A percentile compares a stretch with the other conserved stretches of the same genome.
Conservation (phyloP, 1,284 basidiomycete genomes). For the Ganoderma meredithae region DNA sequence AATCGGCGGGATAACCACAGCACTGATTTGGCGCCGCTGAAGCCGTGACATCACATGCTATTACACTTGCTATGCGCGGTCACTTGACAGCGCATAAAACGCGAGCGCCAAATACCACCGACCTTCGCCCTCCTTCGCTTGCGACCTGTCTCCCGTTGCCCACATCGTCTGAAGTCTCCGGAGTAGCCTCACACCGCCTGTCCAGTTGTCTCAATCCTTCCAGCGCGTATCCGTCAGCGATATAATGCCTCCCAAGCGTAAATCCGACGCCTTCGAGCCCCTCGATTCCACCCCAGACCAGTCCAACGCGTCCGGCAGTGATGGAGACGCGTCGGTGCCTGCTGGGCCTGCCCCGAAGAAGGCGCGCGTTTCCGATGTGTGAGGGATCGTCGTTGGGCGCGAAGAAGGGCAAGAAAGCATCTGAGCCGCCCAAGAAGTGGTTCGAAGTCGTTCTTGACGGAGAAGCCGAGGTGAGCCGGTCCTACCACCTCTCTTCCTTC, state of each 20-base stretch:
- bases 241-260: constrained; percentile 40
- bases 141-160: neutral
- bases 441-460: constrained; percentile 44
- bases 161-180: neutral
- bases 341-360: constrained; percentile 51
- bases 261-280: constrained; percentile 38
- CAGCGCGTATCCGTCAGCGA: neutral
- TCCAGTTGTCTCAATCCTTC: neutral
- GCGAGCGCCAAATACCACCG: constrained; percentile 9
- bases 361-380: constrained; percentile 57
- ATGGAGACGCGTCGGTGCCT: constrained; percentile 12
- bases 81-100: constrained; percentile 14
- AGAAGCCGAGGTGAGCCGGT: constrained; percentile 38
- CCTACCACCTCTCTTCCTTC: neutral
- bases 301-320: constrained; percentile 13
- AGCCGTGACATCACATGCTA: constrained; percentile 29
- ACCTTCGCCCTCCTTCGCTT: constrained; percentile 2
- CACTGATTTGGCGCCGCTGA: constrained; percentile 1
- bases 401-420: constrained; percentile 37
- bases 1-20: no score
- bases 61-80: constrained; percentile 22
- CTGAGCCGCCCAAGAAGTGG: constrained; percentile 34
- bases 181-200: neutral
- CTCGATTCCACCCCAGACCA: constrained; percentile 17
- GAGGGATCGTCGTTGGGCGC: constrained; percentile 33